Conservation (phyloP, 2,329 filamentous ascomycete genomes). For the Clarireedia homoeocarpa region DNA sequence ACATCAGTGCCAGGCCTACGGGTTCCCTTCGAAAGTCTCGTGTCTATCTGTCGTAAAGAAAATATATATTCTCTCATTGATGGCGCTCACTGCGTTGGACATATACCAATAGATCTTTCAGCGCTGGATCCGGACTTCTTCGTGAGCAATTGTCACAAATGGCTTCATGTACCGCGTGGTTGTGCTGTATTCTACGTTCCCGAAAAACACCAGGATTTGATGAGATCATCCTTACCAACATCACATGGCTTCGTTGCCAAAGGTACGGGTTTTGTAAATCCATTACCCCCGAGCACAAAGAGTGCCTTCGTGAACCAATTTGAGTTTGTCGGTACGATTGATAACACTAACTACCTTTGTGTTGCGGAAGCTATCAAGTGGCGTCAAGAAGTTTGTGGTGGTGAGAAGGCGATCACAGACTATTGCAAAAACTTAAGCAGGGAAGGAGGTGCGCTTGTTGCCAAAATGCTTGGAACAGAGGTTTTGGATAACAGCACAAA, state of each 20-base stretch:
- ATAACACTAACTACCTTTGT: conserved; percentile 64
- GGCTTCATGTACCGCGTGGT: conserved; percentile 74
- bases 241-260: conserved; percentile 65
- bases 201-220: conserved; percentile 62
- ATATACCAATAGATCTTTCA: conserved; percentile 62
- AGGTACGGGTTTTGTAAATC: conserved; percentile 22
- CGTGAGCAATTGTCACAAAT: conserved; percentile 83
- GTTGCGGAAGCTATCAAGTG: conserved; percentile 65
- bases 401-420: conserved; percentile 59
- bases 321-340: conserved; percentile 68
- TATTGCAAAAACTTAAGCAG: conserved; percentile 59
- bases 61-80: conserved; percentile 65
- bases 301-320: conserved; percentile 62
- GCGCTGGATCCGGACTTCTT: conserved; percentile 76
- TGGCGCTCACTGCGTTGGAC: conserved; percentile 77
- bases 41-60: conserved; percentile 54
- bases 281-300: conserved; percentile 34
- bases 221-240: conserved; percentile 69
- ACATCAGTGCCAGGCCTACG: conserved; percentile 70
- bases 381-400: conserved; percentile 60
- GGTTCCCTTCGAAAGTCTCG: conserved; percentile 68
- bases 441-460: conserved; percentile 53
- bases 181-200: conserved; percentile 80
- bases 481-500: conserved; percentile 59
- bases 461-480: conserved; percentile 58